Evolutionary conservation across 140 eudicot species (phyloP).

Genomic region (Bidens hawaiensis): DNA sequence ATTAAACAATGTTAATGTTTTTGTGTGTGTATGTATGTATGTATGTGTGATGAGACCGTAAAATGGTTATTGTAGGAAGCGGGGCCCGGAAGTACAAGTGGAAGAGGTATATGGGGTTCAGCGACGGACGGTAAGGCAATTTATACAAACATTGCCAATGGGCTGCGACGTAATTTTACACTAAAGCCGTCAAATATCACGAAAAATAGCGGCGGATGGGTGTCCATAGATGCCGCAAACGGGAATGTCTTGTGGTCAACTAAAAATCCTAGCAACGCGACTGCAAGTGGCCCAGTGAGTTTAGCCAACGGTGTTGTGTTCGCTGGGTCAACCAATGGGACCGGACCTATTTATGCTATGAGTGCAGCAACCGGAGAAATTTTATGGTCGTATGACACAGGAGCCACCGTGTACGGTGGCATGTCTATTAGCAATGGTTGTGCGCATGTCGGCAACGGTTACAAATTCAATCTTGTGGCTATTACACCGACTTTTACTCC

Average conservation of each 20-base stretch:
- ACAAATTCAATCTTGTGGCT: constrained; percentile 23
- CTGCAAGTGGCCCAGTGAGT: constrained; percentile 40
- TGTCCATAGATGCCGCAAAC: constrained; percentile 33
- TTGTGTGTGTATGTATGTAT: too few relatives aligned
- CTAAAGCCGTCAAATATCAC: constrained; percentile 39
- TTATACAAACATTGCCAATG: constrained; percentile 49
- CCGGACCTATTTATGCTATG: constrained; percentile 47
- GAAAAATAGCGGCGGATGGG: constrained; percentile 47
- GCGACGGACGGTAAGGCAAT: constrained; percentile 40
- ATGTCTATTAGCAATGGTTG: constrained; percentile 44
- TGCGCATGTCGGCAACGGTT: constrained; percentile 41
- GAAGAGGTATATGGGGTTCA: constrained; percentile 55
- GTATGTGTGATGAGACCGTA: neutral
- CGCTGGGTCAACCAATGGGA: constrained; percentile 34
- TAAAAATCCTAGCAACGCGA: constrained; percentile 35
- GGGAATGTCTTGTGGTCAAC: constrained; percentile 48
- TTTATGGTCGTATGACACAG: constrained; percentile 41
- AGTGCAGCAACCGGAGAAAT: constrained; percentile 37
- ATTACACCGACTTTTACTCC: constrained; percentile 23
- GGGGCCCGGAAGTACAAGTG: constrained; percentile 49
- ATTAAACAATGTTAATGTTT: too few relatives aligned
- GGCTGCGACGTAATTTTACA: constrained; percentile 23
- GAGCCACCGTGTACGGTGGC: constrained; percentile 51
- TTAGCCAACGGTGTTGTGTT: constrained; percentile 43
- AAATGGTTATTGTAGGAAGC: constrained; percentile 27